Conservation (phyloP, 768 basidiomycete genomes). For the Multifurca ochricompacta region DNA sequence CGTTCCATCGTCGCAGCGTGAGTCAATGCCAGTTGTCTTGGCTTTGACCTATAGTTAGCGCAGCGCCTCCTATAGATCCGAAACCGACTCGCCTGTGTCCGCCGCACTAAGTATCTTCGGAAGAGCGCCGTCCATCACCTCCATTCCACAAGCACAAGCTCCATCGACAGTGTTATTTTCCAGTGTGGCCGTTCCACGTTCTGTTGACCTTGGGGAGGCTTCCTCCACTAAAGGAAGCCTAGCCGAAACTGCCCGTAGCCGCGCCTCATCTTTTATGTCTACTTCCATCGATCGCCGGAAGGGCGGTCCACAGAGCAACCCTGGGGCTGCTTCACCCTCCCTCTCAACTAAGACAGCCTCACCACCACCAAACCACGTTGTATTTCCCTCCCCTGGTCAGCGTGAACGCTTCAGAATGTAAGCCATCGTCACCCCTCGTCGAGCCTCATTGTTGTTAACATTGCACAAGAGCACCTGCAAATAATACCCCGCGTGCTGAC, state of each 20-base stretch:
- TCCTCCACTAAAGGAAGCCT: background rate
- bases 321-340: background rate
- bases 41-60: background rate
- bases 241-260: background rate
- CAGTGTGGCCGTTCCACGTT: background rate
- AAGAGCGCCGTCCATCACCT: background rate
- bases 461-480: background rate
- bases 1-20: constrained; percentile 11
- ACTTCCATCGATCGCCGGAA: background rate
- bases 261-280: constrained; percentile 1
- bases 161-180: background rate
- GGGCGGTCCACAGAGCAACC: background rate
- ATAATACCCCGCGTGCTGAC: background rate
- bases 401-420: constrained; percentile 10
- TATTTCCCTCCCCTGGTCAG: background rate
- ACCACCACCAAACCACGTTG: background rate
- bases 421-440: background rate
- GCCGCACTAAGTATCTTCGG: constrained; percentile 17
- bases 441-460: background rate
- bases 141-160: background rate
- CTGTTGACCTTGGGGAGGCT: background rate
- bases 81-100: constrained; percentile 9
- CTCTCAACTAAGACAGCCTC: constrained; percentile 9
- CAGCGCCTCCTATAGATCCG: constrained; percentile 12
- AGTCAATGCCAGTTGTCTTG: background rate